phyloP scores from a whole-genome alignment of 2,329 filamentous ascomycete genomes.

The Penicillium palitans region DNA sequence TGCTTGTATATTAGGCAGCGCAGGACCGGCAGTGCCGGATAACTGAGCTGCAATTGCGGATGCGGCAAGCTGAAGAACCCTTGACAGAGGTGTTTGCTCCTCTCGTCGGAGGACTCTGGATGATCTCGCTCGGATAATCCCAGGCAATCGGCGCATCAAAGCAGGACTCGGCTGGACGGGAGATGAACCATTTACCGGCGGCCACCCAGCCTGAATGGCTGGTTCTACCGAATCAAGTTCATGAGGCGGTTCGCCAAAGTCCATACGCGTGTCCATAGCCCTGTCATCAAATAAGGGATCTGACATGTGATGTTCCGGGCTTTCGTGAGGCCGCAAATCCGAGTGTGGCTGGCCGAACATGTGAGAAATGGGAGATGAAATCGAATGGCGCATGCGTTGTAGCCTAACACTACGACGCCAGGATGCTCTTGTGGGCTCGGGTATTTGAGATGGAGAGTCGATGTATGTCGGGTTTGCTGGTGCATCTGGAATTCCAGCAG shows the following conservation, averaged over 20 bases:
- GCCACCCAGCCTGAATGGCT: conserved; percentile 33
- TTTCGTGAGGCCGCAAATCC: conserved; percentile 27
- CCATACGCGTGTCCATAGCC: conserved; percentile 43
- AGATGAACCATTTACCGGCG: conserved; percentile 30
- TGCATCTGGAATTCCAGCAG: conserved; percentile 33
- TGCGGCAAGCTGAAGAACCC: conserved; percentile 63
- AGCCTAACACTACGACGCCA: conserved; percentile 45
- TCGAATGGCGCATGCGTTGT: conserved; percentile 46
- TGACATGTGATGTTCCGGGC: conserved; percentile 32
- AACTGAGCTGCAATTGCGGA: conserved; percentile 65
- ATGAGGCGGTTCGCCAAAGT: conserved; percentile 41
- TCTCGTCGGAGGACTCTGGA: conserved; percentile 56
- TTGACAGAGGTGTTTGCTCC: conserved; percentile 63
- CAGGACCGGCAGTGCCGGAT: conserved; percentile 60
- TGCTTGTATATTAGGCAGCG: conserved; percentile 56
- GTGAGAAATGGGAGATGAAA: conserved; percentile 46
- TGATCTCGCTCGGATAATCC: conserved; percentile 53
- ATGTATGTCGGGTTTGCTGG: conserved; percentile 29
- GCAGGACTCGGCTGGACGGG: conserved; percentile 31
- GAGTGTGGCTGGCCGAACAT: conserved; percentile 44
- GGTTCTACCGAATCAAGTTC: conserved; percentile 47
- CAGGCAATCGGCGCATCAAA: conserved; percentile 42
- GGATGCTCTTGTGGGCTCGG: conserved; percentile 35
- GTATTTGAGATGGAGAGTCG: conserved; percentile 28
- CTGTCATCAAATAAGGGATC: conserved; percentile 27